A percentile compares a stretch with the other conserved stretches of the same genome.
Evolutionary conservation across 2,329 filamentous ascomycete species (phyloP).

Genomic region (Colletotrichum limetticola): DNA sequence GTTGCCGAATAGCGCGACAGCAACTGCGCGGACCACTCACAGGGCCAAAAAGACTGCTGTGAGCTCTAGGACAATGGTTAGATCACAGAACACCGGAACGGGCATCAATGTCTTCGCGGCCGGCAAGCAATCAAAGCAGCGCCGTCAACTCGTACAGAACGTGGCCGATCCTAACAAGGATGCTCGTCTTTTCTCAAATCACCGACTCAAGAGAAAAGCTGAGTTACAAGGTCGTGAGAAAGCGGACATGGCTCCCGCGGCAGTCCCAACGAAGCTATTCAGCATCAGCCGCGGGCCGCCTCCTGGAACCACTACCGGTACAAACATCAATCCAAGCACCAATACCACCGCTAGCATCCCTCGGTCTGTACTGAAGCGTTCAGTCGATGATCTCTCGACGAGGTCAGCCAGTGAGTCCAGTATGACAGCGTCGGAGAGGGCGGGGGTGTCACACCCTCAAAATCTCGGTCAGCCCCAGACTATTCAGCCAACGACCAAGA

Average conservation of each 20-base stretch:
- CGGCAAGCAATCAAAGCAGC: slow-evolving; percentile 51
- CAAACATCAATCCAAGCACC: background rate
- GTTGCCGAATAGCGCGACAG: background rate
- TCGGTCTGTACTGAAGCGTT: slow-evolving; percentile 21
- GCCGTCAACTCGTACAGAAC: slow-evolving; percentile 49
- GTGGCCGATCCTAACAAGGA: slow-evolving; percentile 54
- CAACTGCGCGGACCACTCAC: slow-evolving; percentile 41
- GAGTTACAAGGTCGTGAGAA: slow-evolving; percentile 55
- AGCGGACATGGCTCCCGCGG: slow-evolving; percentile 51
- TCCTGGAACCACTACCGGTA: background rate
- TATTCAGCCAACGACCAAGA: slow-evolving; percentile 31
- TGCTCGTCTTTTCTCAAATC: slow-evolving; percentile 52
- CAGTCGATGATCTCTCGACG: background rate
- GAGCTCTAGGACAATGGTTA: slow-evolving; percentile 20
- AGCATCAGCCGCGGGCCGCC: slow-evolving; percentile 41
- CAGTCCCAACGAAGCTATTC: slow-evolving; percentile 41
- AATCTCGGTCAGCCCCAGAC: background rate
- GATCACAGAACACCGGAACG: background rate
- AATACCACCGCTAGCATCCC: background rate
- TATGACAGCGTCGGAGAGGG: background rate
- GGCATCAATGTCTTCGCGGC: slow-evolving; percentile 57
- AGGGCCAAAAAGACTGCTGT: slow-evolving; percentile 28
- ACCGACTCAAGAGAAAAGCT: slow-evolving; percentile 51
- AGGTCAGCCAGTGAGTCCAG: slow-evolving; percentile 24
- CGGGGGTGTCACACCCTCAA: background rate